These are phyloP conservation scores for Mycena albidolilacea DNA, from an alignment of 768 basidiomycete species.

Conservation along the genomic window DNA sequence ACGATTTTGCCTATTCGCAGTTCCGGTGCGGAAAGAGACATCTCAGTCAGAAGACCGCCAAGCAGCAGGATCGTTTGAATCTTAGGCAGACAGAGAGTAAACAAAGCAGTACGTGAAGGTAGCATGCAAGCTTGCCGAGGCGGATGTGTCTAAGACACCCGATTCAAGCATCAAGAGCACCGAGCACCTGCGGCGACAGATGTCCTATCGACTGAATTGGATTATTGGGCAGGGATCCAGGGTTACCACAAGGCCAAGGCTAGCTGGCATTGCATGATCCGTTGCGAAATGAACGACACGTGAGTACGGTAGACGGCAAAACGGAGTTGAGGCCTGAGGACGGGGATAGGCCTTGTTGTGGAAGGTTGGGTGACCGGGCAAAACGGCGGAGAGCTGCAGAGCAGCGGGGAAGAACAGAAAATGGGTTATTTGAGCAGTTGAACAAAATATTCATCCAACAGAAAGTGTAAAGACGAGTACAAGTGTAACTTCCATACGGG, in stretches of 20 bases:
- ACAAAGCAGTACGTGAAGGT: no score
- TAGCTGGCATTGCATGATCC: not conserved
- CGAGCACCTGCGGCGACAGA: no score
- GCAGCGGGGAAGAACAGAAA: not conserved
- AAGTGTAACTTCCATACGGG: slow-evolving; percentile 75
- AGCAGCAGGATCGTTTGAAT: no score
- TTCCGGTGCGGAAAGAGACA: no score
- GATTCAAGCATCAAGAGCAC: no score
- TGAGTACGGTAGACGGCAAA: not conserved
- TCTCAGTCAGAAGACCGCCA: no score
- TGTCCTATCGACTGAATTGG: no score
- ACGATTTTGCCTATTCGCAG: not conserved
- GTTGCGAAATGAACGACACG: not conserved
- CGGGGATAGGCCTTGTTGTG: not conserved
- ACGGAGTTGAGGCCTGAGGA: not conserved
- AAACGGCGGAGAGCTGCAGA: not conserved
- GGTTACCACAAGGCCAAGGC: no score
- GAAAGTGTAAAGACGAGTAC: not conserved
- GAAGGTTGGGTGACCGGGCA: not conserved
- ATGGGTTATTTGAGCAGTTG: not conserved
- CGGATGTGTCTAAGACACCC: no score
- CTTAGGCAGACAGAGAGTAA: no score
- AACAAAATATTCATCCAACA: not conserved
- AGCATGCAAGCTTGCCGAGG: no score
- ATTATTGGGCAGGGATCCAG: no score